Conservation (phyloP, 169 alveolate genomes). For the Plasmodium inui region DNA sequence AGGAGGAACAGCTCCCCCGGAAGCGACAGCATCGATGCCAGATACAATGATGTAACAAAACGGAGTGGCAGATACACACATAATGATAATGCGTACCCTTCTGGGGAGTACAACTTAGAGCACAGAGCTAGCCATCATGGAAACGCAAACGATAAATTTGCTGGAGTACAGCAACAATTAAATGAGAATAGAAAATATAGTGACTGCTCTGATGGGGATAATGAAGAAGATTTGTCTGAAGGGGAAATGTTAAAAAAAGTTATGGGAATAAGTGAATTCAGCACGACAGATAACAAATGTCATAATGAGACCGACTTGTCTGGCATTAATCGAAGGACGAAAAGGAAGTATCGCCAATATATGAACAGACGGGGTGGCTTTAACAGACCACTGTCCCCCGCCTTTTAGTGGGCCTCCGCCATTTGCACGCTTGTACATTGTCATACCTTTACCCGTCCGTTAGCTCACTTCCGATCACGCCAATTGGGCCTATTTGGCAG, state of each 20-base stretch:
- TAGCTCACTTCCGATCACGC: neutral
- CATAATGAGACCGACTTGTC: conserved; percentile 88
- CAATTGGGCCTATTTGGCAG: neutral
- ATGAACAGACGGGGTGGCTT: conserved; percentile 96
- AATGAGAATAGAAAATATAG: neutral
- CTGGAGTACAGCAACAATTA: neutral
- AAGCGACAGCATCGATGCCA: neutral
- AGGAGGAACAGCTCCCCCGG: neutral
- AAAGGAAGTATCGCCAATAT: conserved; percentile 93
- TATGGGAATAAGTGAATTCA: conserved; percentile 88
- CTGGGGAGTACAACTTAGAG: neutral
- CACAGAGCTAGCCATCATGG: neutral
- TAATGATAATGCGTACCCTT: neutral
- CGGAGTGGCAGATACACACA: neutral
- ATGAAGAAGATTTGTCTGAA: conserved; percentile 72
- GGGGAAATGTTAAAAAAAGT: conserved; percentile 83
- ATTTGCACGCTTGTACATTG: neutral
- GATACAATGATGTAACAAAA: neutral
- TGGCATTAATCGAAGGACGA: conserved; percentile 89
- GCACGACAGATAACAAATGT: conserved; percentile 85
- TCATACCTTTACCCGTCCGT: neutral
- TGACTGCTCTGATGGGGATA: conserved; percentile 6
- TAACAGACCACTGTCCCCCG: conserved; percentile 93
- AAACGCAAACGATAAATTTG: neutral
- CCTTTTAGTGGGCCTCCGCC: conserved; percentile 34